Evolutionary conservation across 2,329 filamentous ascomycete genomes (phyloP), one percentile per base, ranked within the genome.

Genomic region (Neonectria faginata): DNA sequence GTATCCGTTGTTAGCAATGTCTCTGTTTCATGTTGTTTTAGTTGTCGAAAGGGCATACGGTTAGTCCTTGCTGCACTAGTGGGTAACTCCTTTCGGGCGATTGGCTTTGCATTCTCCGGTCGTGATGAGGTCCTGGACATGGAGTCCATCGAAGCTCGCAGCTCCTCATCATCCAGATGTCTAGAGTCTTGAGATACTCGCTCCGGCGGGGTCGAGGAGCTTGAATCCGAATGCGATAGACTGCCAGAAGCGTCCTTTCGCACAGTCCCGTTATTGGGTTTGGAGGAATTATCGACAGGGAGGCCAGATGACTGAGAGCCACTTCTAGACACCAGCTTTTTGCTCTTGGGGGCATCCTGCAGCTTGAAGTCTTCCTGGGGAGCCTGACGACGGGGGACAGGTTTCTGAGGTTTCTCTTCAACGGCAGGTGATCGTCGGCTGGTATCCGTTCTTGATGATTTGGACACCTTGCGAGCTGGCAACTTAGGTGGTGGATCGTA

Each of bases 311-410:
- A 80, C 60, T 83, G 80, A 1, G 84, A 83, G 67, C 80, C 81
- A 68, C 78, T 81, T 59, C 83, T 79, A 3, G 81, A 77, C 16
- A 78, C 70, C 33, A 79, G 66, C 72, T 83, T 85, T 72, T 86
- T 87, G 73, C 84, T 86, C 78, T 89, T 91, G 0, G 93, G 92
- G 1, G 91, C 92, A 53, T 97, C 93, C 74, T 95, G 92, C 47
- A 96, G 79, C 78, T 91, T 93, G 79, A 94, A 94, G 29, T 89
- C 88, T 12, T 92, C 89, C 16, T 69, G 73, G 3, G 77, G 82
- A 18, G 72, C 59, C 20, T 69, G 73, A 36, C 78, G 77, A 66
- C 79, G 83, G 1, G 64, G 67, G 31, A 76, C 60, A n/a, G 70
- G 47, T 56, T 79, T 82, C 54, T 76, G 75, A 8, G 76, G 66